A percentile compares a stretch with the other conserved stretches of the same genome.
phyloP scores from a whole-genome alignment of 179 eudicot species.

The Actinidia arguta region DNA sequence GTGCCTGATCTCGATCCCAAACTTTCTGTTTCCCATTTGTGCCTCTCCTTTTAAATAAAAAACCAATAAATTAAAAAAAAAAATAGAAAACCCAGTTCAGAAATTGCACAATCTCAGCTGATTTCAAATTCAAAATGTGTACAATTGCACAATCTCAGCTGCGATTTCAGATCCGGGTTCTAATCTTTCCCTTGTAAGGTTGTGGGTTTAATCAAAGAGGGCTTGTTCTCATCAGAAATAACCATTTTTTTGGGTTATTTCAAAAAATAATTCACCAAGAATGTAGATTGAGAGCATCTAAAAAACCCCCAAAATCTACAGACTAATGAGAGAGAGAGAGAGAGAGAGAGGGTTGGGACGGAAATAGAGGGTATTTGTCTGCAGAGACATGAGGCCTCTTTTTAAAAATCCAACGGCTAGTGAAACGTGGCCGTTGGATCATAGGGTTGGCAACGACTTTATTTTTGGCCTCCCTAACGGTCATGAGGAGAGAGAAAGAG shows the following conservation, averaged over 20 bases:
- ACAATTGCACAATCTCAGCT: neutral
- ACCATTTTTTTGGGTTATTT: conserved; percentile 40
- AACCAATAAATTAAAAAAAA: conserved; percentile 17
- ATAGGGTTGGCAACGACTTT: conserved; percentile 26
- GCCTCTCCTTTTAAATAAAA: conserved; percentile 38
- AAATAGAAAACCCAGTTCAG: neutral
- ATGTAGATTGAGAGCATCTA: conserved; percentile 21
- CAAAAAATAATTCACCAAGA: conserved; percentile 18
- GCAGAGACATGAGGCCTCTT: conserved; percentile 25
- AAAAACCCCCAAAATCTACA: conserved; percentile 12
- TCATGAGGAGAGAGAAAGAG: too few species aligned
- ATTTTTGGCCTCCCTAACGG: conserved; percentile 32
- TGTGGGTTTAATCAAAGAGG: conserved; percentile 39
- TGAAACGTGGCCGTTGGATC: conserved; percentile 61
- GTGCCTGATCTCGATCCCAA: conserved; percentile 58
- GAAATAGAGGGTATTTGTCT: conserved; percentile 51
- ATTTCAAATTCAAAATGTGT: neutral
- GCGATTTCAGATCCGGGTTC: conserved; percentile 3
- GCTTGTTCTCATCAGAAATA: conserved; percentile 52
- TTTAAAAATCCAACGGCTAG: conserved; percentile 83
- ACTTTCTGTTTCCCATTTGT: conserved; percentile 50
- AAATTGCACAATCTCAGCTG: too few species aligned
- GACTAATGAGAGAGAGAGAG: conserved; percentile 4
- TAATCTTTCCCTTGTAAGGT: conserved; percentile 45
- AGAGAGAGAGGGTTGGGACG: conserved; percentile 11